Evolutionary conservation across 2,329 filamentous ascomycete genomes (phyloP).

Genomic region (Microthyrium microscopicum): DNA sequence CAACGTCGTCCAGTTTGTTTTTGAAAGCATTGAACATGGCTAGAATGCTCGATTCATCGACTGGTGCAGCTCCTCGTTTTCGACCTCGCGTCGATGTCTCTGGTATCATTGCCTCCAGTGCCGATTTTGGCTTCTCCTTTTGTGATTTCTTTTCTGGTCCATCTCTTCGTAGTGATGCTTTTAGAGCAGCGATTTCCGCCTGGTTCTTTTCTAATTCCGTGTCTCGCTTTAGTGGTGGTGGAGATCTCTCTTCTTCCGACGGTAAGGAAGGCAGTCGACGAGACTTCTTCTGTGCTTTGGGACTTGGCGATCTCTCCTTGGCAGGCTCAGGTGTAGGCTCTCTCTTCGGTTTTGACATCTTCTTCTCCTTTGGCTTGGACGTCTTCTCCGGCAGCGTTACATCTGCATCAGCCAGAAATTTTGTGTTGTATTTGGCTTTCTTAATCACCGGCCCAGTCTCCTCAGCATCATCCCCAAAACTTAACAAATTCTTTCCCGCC

Average conservation of each 20-base stretch:
- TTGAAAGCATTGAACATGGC: constrained; percentile 66
- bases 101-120: constrained; percentile 59
- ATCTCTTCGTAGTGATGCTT: constrained; percentile 63
- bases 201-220: constrained; percentile 37
- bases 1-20: constrained; percentile 39
- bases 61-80: constrained; percentile 44
- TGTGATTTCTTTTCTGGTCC: constrained; percentile 18
- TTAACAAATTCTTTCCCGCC: constrained; percentile 57
- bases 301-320: constrained; percentile 14
- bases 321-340: constrained; percentile 19
- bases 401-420: constrained; percentile 38
- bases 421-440: constrained; percentile 63
- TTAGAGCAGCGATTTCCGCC: constrained; percentile 63
- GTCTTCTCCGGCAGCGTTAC: constrained; percentile 9
- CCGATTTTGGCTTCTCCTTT: constrained; percentile 44
- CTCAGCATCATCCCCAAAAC: constrained; percentile 53
- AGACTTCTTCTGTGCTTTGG: constrained; percentile 14
- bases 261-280: constrained; percentile 12
- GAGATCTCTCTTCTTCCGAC: background rate
- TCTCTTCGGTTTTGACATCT: constrained; percentile 3
- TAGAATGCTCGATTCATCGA: constrained; percentile 40
- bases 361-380: constrained; percentile 1
- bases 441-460: constrained; percentile 46
- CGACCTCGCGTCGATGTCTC: constrained; percentile 52
- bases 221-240: background rate